phyloP scores from a whole-genome alignment of 192 early-diverging fungal species.

The Entomortierella beljakovae region DNA sequence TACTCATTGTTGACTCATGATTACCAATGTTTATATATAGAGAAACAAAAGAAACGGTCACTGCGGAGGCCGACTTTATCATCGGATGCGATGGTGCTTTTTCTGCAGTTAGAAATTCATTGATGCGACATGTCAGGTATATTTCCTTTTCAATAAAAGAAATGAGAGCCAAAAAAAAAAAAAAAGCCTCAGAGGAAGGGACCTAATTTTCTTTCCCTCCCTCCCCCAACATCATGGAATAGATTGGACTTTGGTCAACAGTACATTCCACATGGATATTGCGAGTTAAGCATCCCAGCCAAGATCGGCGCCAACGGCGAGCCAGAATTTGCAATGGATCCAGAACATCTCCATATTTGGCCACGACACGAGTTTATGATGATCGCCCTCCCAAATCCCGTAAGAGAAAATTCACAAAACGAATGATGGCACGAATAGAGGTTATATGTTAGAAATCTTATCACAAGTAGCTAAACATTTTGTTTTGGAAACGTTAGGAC shows the following conservation, averaged over 20 bases:
- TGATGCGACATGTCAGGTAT: constrained; percentile 83
- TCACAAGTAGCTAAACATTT: too few species aligned
- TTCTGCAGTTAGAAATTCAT: constrained; percentile 79
- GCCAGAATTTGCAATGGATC: constrained; percentile 84
- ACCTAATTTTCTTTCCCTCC: not conserved
- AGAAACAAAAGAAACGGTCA: constrained; percentile 53
- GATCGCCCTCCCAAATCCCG: constrained; percentile 95
- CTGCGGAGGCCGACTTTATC: constrained; percentile 76
- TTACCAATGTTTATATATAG: constrained; percentile 27
- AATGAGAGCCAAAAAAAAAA: not conserved
- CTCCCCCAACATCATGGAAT: not conserved
- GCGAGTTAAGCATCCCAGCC: constrained; percentile 91
- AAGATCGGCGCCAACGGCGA: constrained; percentile 61
- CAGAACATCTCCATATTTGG: constrained; percentile 98
- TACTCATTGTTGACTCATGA: not conserved
- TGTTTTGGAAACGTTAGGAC: constrained; percentile 62
- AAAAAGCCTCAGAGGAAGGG: not conserved
- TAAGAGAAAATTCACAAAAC: constrained; percentile 43
- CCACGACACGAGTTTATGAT: constrained; percentile 96
- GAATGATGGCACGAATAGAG: too few species aligned
- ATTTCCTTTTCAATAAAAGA: not conserved
- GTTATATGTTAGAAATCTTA: too few species aligned
- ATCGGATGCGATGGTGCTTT: constrained; percentile 93
- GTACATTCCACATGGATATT: constrained; percentile 93
- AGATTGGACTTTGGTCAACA: constrained; percentile 88